A percentile compares a stretch with the other conserved stretches of the same genome.
Conservation (phyloP, 345 rosid species). For the Eucalyptus guilfoylei region DNA sequence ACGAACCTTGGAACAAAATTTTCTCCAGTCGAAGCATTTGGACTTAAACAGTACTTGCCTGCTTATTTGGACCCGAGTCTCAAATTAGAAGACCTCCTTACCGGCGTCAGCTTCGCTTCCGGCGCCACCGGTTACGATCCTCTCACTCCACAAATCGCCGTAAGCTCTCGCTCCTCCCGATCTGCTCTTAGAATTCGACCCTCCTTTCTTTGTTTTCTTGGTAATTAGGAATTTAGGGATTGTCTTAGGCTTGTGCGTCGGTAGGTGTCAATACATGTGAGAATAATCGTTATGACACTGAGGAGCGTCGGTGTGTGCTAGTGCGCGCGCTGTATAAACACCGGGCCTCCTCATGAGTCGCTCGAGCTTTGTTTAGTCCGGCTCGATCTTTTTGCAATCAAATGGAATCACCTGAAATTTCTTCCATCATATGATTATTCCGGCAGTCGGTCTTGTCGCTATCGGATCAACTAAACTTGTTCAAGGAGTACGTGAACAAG, state of each 20-base stretch:
- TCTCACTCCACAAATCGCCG: slow-evolving; percentile 24
- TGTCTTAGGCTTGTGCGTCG: not conserved
- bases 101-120: slow-evolving; percentile 58
- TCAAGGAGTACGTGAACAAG: slow-evolving; percentile 12
- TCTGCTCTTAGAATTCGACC: not conserved
- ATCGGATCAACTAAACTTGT: slow-evolving; percentile 27
- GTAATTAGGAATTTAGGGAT: not conserved
- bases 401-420: not conserved
- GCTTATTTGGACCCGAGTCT: slow-evolving; percentile 43
- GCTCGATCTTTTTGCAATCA: not conserved
- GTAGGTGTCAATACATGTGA: not conserved
- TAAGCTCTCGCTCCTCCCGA: not conserved
- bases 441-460: slow-evolving; percentile 32
- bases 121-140: slow-evolving; percentile 52
- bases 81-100: slow-evolving; percentile 34
- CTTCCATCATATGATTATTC: not conserved
- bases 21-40: slow-evolving; percentile 31
- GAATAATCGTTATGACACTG: not conserved
- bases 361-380: not conserved
- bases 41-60: slow-evolving; percentile 35
- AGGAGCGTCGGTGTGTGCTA: not conserved
- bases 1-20: not conserved
- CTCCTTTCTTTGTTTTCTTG: not conserved
- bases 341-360: not conserved
- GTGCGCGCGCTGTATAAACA: not conserved